A percentile compares a stretch with the other conserved stretches of the same genome.
These are phyloP conservation scores for Hydrangea macrophylla DNA, from an alignment of 148 eudicot genomes.

Conservation along the genomic window DNA sequence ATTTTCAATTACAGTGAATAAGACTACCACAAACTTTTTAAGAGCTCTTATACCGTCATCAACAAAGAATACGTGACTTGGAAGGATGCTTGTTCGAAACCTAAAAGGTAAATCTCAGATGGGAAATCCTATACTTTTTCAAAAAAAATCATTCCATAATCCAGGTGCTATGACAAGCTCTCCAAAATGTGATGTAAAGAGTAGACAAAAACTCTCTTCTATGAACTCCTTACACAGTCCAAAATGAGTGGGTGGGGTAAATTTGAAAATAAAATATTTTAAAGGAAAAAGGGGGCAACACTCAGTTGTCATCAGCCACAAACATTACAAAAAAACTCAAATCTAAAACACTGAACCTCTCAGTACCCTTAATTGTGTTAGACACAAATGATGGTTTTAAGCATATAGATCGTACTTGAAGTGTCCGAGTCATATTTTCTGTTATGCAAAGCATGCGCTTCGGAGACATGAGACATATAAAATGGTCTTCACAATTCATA, in stretches of 20 bases:
- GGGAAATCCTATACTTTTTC: too few species aligned
- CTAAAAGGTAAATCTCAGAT: too few species aligned
- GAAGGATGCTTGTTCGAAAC: too few species aligned
- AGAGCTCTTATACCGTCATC: too few species aligned
- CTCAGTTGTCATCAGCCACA: background rate
- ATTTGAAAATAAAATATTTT: background rate
- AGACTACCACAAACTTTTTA: too few species aligned
- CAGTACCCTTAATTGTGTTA: conserved; percentile 1
- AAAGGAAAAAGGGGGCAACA: background rate
- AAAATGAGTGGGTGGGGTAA: background rate
- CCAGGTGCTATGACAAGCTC: background rate
- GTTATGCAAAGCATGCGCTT: too few species aligned
- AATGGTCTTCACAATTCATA: too few species aligned
- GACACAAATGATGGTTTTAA: background rate
- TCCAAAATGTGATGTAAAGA: too few species aligned
- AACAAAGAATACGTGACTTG: too few species aligned
- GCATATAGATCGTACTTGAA: background rate
- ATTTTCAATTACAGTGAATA: too few species aligned
- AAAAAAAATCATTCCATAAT: background rate
- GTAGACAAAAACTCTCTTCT: background rate
- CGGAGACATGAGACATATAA: too few species aligned
- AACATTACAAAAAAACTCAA: background rate
- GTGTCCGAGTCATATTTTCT: too few species aligned
- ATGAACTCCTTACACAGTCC: background rate
- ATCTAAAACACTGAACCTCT: background rate